These are phyloP conservation scores for Dothistroma pini DNA, from an alignment of 2,329 filamentous ascomycete genomes.

Conservation along the genomic window DNA sequence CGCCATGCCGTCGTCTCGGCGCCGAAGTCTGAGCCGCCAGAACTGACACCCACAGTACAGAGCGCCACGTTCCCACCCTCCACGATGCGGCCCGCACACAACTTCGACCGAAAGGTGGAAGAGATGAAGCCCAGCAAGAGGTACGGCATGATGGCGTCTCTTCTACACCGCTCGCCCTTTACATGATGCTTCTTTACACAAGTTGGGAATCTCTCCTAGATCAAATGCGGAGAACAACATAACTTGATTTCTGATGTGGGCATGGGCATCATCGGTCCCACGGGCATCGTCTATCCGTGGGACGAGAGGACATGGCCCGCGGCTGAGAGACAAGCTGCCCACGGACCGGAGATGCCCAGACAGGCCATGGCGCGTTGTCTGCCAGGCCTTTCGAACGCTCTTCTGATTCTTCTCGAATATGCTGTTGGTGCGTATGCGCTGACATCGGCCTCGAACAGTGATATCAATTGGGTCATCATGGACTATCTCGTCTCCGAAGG, in stretches of 20 bases:
- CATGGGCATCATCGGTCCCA: constrained; percentile 3
- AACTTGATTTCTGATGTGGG: constrained; percentile 68
- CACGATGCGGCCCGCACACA: constrained; percentile 58
- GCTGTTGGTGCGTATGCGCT: constrained; percentile 9
- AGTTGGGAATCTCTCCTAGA: constrained; percentile 99
- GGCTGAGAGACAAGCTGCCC: no score
- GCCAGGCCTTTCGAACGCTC: no score
- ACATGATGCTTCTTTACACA: constrained; percentile 80
- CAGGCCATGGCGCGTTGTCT: no score
- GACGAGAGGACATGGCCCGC: no score
- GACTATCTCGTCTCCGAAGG: constrained; percentile 97
- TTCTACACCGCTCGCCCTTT: constrained; percentile 38
- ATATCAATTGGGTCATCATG: constrained; percentile 92
- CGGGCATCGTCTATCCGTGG: no score
- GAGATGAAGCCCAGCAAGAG: constrained; percentile 84
- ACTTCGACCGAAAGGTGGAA: constrained; percentile 77
- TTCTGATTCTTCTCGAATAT: not conserved
- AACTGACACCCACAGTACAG: constrained; percentile 25
- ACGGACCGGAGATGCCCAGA: no score
- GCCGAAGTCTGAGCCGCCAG: not conserved
- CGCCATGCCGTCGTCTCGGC: not conserved
- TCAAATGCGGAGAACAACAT: constrained; percentile 82
- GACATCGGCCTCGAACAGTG: constrained; percentile 52
- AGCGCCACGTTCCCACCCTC: constrained; percentile 61
- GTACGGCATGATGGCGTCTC: constrained; percentile 39